phyloP scores from a whole-genome alignment of 305 asterid species.

The Fraxinus sp. region DNA sequence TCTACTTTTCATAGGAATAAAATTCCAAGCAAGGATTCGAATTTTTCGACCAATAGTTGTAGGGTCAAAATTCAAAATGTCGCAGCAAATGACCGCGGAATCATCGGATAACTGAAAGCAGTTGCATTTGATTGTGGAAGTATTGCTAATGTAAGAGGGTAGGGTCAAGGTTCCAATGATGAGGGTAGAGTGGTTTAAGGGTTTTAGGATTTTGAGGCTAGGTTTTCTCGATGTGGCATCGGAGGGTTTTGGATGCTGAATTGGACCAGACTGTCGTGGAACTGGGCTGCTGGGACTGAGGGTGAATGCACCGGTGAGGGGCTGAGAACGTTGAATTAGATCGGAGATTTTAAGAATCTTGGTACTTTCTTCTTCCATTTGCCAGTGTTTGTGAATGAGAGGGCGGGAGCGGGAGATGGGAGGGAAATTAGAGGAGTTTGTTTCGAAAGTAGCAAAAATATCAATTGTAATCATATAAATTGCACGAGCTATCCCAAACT shows the following conservation, averaged over 20 bases:
- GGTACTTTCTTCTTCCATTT: conserved; percentile 37
- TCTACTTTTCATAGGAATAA: conserved; percentile 47
- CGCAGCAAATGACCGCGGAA: conserved; percentile 62
- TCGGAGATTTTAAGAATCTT: conserved; percentile 36
- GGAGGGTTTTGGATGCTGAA: conserved; percentile 21
- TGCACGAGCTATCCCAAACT: not conserved
- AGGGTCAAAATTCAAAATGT: conserved; percentile 53
- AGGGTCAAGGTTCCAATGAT: conserved; percentile 60
- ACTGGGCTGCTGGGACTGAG: conserved; percentile 34
- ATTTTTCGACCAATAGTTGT: conserved; percentile 47
- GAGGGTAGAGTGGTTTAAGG: conserved; percentile 42
- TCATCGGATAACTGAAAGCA: conserved; percentile 70
- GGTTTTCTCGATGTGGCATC: conserved; percentile 31
- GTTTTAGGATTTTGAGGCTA: conserved; percentile 44
- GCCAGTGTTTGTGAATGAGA: not conserved
- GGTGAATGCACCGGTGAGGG: conserved; percentile 60
- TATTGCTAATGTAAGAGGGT: conserved; percentile 35
- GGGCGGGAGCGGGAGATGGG: not conserved
- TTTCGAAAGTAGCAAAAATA: not conserved
- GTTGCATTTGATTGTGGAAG: conserved; percentile 34
- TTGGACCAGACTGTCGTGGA: conserved; percentile 18
- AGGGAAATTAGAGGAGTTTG: not conserved
- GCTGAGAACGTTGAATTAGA: conserved; percentile 50
- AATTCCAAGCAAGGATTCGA: conserved; percentile 68
- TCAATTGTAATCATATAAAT: not conserved